Conservation (phyloP, 106 monocot genomes). For the Dactylorhiza incarnata region DNA sequence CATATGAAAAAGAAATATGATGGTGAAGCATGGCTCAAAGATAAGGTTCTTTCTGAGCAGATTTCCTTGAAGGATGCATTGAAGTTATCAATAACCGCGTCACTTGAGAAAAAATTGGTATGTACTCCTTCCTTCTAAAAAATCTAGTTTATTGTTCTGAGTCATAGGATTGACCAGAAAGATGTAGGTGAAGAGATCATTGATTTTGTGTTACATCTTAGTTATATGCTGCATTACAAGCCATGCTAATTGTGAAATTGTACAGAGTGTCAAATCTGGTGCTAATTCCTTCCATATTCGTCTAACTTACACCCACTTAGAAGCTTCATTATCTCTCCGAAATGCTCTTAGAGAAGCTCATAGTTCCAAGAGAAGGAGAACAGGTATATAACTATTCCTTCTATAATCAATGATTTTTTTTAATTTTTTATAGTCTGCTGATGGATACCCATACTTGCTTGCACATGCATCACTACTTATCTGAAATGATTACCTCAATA, state of each 20-base stretch:
- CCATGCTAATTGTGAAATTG: conserved; percentile 8
- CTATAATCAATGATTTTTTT: neutral
- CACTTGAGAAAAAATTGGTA: conserved; percentile 76
- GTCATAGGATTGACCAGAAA: neutral
- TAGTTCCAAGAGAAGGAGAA: conserved; percentile 37
- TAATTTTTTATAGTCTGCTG: neutral
- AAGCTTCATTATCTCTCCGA: conserved; percentile 52
- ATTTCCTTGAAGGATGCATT: conserved; percentile 82
- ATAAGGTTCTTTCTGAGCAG: conserved; percentile 26
- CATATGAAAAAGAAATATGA: conserved; percentile 64
- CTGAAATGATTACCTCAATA: neutral
- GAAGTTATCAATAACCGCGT: conserved; percentile 38
- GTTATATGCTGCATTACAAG: neutral
- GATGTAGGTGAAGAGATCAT: neutral
- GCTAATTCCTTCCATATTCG: conserved; percentile 41
- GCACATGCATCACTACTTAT: neutral
- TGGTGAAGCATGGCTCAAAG: conserved; percentile 51
- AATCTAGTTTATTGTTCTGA: conserved; percentile 7
- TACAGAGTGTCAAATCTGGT: conserved; percentile 56
- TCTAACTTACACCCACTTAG: conserved; percentile 52
- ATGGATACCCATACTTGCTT: neutral
- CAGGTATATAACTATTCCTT: conserved; percentile 31
- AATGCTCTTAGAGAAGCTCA: conserved; percentile 25
- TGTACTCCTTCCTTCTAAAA: neutral
- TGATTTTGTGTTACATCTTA: neutral